Evolutionary conservation across 2,329 filamentous ascomycete genomes (phyloP), one percentile per base, ranked within the genome.

Genomic region (Trichoderma atroviride): DNA sequence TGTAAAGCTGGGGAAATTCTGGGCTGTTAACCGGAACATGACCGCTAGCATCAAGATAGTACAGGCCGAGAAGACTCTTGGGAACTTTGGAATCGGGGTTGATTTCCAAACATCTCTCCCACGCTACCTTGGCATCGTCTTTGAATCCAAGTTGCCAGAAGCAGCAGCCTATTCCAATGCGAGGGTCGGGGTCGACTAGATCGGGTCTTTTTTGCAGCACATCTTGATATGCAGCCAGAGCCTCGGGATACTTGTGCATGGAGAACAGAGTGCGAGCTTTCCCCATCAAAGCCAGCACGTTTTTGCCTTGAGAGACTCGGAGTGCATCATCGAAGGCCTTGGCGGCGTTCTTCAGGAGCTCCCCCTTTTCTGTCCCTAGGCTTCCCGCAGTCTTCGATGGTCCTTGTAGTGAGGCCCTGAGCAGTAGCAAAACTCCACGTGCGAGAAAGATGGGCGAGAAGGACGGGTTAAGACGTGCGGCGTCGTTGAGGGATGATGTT

Each of bases 111-210:
- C 91, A 89, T 72, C 96, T 87, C 77, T 97, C 92, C 96, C 96
- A 99, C 14, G 96, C 95, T 59, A 85, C 83, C 77, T 92, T 95
- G 9, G 96, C 96, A 75, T 97, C 93, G 40, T 97, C 93, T 79
- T 96, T 97, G 83, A 93, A 94, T 13, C 94, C 94, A 33, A 99
- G 85, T 79, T 97, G 93, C 96, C 96, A 99, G 79, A 97, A 91
- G 83, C 96, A 99, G 80, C 93, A 96, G 57, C 96, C 96, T 76
- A 99, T 95, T 68, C 96, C 96, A 74, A 99, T 95, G 74, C 96
- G 89, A 74, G 96, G 96, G 79, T 99, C 96, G 0, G 96, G 96
- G 76, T 99, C 96, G 53, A 92, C 88, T 76, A 98, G 85, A 73
- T 93, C 89, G 2, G 96, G 96, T 83, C 94, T 94, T 79, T 92